Conservation (phyloP, 148 eudicot species). For the Suaeda aralocaspica region DNA sequence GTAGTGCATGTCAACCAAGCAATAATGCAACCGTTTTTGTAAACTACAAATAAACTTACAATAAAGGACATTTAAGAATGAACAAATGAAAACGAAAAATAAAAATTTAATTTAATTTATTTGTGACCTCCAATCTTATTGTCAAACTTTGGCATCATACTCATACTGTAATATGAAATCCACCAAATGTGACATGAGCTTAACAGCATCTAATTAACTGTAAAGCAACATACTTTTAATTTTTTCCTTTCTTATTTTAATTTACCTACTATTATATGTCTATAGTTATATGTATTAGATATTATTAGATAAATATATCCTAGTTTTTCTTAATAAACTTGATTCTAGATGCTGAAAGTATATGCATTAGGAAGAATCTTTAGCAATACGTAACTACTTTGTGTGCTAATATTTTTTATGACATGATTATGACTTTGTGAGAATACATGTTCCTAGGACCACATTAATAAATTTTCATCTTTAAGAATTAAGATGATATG, state of each 20-base stretch:
- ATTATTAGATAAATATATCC: no score
- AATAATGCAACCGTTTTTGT: background rate
- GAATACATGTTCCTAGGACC: no score
- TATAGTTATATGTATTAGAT: no score
- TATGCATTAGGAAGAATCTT: no score
- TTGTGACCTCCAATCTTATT: constrained; percentile 6
- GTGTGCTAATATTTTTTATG: no score
- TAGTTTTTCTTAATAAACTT: no score
- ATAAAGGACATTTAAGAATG: background rate
- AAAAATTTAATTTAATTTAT: background rate
- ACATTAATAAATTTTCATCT: no score
- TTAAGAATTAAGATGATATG: no score
- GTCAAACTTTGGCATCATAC: constrained; percentile 6
- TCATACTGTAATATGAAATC: constrained; percentile 4
- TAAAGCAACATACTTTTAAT: background rate
- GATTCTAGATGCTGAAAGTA: no score
- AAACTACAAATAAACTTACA: background rate
- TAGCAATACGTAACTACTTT: no score
- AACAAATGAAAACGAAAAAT: background rate
- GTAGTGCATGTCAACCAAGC: background rate
- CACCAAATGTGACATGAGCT: background rate
- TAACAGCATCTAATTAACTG: background rate
- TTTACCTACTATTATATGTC: no score
- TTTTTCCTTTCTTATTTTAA: background rate
- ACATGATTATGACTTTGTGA: no score